A percentile compares a stretch with the other conserved stretches of the same genome.
Conservation (phyloP, 306 rosid genomes). For the Begonia loranthoides region DNA sequence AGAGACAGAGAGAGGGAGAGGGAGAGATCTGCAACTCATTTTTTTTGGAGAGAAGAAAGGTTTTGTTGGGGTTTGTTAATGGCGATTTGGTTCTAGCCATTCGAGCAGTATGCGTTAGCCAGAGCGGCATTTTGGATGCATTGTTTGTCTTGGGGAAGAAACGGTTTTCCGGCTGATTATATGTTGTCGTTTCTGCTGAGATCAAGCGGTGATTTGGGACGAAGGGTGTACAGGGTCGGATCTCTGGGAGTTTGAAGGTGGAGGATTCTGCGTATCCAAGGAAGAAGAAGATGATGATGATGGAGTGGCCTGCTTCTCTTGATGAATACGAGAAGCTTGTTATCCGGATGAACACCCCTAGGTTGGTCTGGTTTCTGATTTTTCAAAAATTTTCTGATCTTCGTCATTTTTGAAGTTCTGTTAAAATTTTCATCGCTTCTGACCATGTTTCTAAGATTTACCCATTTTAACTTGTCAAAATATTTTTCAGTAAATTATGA, state of each 20-base stretch:
- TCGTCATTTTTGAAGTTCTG: no score
- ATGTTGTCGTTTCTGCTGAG: neutral
- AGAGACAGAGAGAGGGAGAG: conserved; percentile 3
- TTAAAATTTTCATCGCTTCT: neutral
- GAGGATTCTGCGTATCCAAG: neutral
- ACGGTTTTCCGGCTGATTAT: neutral
- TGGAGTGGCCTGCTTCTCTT: conserved; percentile 71
- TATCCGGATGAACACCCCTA: conserved; percentile 75
- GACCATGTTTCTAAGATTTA: no score
- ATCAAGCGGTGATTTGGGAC: neutral
- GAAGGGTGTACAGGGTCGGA: no score
- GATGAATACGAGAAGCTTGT: conserved; percentile 82
- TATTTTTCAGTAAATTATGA: no score
- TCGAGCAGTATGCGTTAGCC: neutral
- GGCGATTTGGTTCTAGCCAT: conserved; percentile 9
- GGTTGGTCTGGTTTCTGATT: conserved; percentile 25
- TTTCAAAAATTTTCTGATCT: no score
- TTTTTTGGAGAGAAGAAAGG: neutral
- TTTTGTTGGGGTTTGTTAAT: neutral
- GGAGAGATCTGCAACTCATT: neutral
- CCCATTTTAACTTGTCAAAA: no score
- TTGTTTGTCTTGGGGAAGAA: neutral
- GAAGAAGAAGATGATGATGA: conserved; percentile 2
- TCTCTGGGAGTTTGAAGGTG: conserved; percentile 1
- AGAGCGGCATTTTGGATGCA: neutral